phyloP scores from a whole-genome alignment of 208 protist species.

The Wallacemonas rigidus region DNA sequence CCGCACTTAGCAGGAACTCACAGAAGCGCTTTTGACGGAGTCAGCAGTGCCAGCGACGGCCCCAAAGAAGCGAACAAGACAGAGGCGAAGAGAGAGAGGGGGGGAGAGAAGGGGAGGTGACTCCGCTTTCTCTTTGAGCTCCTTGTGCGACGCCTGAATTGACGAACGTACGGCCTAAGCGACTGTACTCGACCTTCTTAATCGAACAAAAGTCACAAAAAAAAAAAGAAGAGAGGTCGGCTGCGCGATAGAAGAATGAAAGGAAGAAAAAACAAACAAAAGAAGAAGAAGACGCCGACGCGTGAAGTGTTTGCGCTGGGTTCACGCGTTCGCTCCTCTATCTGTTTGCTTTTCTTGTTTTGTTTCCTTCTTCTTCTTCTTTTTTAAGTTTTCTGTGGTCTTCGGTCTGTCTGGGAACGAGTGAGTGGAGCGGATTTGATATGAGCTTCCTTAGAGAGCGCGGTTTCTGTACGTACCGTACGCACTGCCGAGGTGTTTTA shows the following conservation, averaged over 20 bases:
- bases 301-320: background rate
- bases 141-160: too few species aligned
- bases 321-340: background rate
- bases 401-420: background rate
- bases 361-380: background rate
- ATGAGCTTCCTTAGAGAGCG: background rate
- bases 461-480: background rate
- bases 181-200: too few species aligned
- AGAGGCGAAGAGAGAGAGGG: too few species aligned
- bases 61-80: too few species aligned
- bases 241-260: too few species aligned
- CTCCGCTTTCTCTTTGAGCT: too few species aligned
- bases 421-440: background rate
- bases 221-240: too few species aligned
- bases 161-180: too few species aligned
- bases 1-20: background rate
- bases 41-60: too few species aligned
- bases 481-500: background rate
- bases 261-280: constrained; percentile 2
- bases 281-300: constrained; percentile 10
- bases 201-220: too few species aligned
- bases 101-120: too few species aligned
- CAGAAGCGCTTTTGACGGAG: too few species aligned
- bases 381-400: background rate
- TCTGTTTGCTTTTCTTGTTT: constrained; percentile 7